A percentile compares a stretch with the other conserved stretches of the same genome.
Evolutionary conservation across 495 filamentous ascomycete species (phyloP).

Genomic region (Zalerion maritima): DNA sequence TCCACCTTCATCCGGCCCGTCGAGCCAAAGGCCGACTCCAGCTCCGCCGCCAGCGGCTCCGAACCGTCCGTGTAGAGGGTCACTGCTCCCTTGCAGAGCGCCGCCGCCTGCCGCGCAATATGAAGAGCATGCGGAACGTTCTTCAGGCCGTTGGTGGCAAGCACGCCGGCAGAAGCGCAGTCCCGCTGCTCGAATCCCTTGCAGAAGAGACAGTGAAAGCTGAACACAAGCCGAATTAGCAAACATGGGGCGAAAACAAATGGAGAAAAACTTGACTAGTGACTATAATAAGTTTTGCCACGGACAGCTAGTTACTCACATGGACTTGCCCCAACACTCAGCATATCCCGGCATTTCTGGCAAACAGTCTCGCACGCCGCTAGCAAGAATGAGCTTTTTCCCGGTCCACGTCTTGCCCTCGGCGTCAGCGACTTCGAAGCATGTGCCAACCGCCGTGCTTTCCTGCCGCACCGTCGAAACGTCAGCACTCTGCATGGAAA

Average conservation of each 20-base stretch:
- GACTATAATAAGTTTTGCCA: too few relatives aligned
- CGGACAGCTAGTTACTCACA: too few relatives aligned
- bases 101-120: conserved; percentile 10
- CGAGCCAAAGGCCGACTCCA: neutral
- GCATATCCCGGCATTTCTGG: conserved; percentile 22
- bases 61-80: conserved; percentile 16
- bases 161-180: conserved; percentile 10
- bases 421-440: conserved; percentile 22
- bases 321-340: conserved; percentile 25
- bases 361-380: conserved; percentile 25
- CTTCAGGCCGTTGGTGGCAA: conserved; percentile 10
- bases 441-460: conserved; percentile 8
- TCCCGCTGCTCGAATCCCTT: conserved; percentile 18
- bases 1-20: conserved; percentile 6
- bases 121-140: conserved; percentile 9
- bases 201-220: conserved; percentile 20
- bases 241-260: too few relatives aligned
- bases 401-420: conserved; percentile 19
- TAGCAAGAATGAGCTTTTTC: conserved; percentile 35
- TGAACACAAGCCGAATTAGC: conserved; percentile 1
- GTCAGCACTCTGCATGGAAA: conserved; percentile 23
- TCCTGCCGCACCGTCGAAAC: conserved; percentile 13
- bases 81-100: conserved; percentile 1
- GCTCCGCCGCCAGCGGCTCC: conserved; percentile 5
- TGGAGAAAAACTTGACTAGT: too few relatives aligned